Base-by-base conservation (phyloP, 208 protist genomes). In the Trypanosoma vivax region DNA sequence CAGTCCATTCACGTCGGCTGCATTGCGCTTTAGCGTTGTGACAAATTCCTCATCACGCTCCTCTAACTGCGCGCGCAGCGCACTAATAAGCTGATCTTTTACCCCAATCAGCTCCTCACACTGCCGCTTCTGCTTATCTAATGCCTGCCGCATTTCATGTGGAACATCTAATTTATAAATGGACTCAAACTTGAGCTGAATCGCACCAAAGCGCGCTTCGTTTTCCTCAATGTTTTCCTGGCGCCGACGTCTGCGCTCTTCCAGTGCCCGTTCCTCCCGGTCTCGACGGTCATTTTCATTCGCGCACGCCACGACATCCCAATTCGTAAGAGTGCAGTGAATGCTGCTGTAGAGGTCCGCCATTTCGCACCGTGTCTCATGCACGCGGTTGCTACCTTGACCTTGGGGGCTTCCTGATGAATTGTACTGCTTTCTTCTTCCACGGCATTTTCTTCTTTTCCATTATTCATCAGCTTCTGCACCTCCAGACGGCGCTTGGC, bases 21-120 rank as follows among this genome's bases (percentile, higher is more conserved):
- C 67, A 56, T 96, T 91, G 19, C 70, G 57, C 21, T 73, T 68
- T 5, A 98, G 73, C 19, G 82, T 60, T 28, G 72, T 62, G 37
- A 98, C 90, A 65, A 97, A 98, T 45, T 96, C 89, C 37, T 88
- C 76, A 59, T 98, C 93, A 27, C 92, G 86, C 19, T 84, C 43
- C 50, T 87, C 78, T 33, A 98, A 58, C 58, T 96, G 79, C 24
- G 16, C 31, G 19, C 77, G 67, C 42, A 98, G 65, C 45, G 92
- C 78, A 0, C 40, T 29, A 38, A 98, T 85, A 9, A 98, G 72
- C 33, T 70, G 55, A 37, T 97, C 77, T 76, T 97, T 98, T 5
- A 67, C 65, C 1, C 25, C 66, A 11, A 97, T 70, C 2, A 97
- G 53, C 24, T 84, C 58, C 3, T 50, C 62, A 63, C 94, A 98